Evolutionary conservation across 1,139 yeast genomes (phyloP).

Genomic region (Diutina sp.): DNA sequence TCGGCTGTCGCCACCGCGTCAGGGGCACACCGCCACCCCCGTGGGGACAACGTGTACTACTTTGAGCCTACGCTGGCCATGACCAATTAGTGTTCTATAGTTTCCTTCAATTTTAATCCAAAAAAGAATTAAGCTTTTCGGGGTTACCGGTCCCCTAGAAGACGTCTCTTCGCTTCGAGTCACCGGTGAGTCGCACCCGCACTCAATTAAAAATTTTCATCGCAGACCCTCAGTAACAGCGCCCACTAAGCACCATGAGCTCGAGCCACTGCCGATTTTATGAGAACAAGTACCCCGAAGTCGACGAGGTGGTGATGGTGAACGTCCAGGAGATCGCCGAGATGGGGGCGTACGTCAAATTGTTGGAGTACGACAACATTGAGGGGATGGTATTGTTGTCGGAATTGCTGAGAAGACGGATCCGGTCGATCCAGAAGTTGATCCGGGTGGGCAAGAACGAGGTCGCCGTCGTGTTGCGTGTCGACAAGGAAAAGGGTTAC

Average conservation of each 20-base stretch:
- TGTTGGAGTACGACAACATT: conserved; percentile 91
- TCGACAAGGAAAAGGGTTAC: conserved; percentile 96
- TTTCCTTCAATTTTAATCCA: too few relatives aligned
- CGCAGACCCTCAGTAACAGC: background rate
- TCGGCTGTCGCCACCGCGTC: too few relatives aligned
- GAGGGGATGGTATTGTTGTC: conserved; percentile 97
- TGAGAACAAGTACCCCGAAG: conserved; percentile 97
- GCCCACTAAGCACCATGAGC: conserved; percentile 35
- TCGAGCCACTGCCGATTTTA: conserved; percentile 92
- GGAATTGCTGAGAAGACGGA: conserved; percentile 96
- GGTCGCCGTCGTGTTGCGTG: conserved; percentile 97
- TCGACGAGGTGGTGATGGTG: conserved; percentile 97
- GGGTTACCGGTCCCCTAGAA: background rate
- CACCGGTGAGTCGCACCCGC: background rate
- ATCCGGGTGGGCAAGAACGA: conserved; percentile 98
- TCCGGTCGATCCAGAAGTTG: conserved; percentile 91
- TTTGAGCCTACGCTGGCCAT: too few relatives aligned
- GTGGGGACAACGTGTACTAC: too few relatives aligned
- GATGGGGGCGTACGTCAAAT: conserved; percentile 95
- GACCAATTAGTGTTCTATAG: too few relatives aligned
- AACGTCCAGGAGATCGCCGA: conserved; percentile 97
- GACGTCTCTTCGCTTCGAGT: background rate
- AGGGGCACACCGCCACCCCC: too few relatives aligned
- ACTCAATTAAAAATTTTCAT: background rate
- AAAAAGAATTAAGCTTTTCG: background rate